Evolutionary conservation across 2,329 filamentous ascomycete genomes (phyloP), one percentile per base, ranked within the genome.

Genomic region (Clonostachys byssicola): DNA sequence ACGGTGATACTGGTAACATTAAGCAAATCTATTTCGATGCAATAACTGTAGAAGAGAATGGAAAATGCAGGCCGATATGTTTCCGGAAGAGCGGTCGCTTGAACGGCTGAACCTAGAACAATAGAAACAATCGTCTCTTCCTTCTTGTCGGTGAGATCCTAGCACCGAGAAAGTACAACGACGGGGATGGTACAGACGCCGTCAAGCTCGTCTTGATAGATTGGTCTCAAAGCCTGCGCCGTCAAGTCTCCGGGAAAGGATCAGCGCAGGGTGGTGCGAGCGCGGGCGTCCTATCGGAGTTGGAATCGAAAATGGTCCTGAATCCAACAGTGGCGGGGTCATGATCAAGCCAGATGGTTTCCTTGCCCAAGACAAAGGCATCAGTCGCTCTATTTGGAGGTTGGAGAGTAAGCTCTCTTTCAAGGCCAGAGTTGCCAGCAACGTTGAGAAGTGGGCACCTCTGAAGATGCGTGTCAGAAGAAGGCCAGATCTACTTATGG

Each of bases 21-120:
- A 9, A 78, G 61, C 47, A 75, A 63, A 50, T 77, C 74, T 71
- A 78, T 75, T 51, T 77, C 72, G 9, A 77, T 61, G 1, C 65
- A 51, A 4, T 58, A 57, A 35, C 60, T 64, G 50, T 65, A 65
- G 12, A 74, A 54, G 2, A 78, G 58, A 5, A 69, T 61, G 45
- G 64, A 65, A n/a, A 74, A 52, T 5, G 74, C 73, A 1, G 60
- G 62, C 6, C 63, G 60, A 46, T 76, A 71, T 50, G 78, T 76
- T 17, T 72, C 60, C 6, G 57, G 57, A 20, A 65, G 58, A 4
- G 68, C 65, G 18, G 72, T 60, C 6, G 62, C 47, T 54, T 78
- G 73, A 2, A 78, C 70, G 5, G 68, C 40, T 2, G 72, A 71
- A 5, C 71, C 74, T 8, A 77, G 58, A 4, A 58, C 63, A 13